Evolutionary conservation across 2,329 filamentous ascomycete genomes (phyloP).

Genomic region (Coleophoma cylindrospora): DNA sequence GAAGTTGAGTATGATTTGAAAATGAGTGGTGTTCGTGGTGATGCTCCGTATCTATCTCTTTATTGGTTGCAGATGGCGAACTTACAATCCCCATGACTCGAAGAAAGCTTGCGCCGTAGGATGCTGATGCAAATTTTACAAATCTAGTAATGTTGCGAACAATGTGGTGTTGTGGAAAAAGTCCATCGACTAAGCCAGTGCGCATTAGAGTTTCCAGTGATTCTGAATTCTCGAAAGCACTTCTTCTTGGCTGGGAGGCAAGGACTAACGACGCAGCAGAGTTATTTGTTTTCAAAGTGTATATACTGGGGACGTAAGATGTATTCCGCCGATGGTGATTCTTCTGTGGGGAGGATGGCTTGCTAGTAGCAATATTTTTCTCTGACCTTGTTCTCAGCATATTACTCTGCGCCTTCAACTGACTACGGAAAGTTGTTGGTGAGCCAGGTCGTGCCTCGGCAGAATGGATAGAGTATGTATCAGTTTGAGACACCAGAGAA

Average conservation of each 20-base stretch:
- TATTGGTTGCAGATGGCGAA: conserved; percentile 32
- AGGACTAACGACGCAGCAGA: conserved; percentile 24
- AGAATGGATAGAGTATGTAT: conserved; percentile 47
- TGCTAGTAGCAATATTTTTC: conserved; percentile 22
- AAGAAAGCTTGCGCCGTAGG: conserved; percentile 60
- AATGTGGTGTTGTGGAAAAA: conserved; percentile 55
- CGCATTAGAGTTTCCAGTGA: conserved; percentile 21
- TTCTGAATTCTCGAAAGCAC: conserved; percentile 20
- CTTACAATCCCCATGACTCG: conserved; percentile 57
- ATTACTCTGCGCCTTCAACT: conserved; percentile 23
- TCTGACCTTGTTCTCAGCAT: conserved; percentile 29
- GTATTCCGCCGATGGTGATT: conserved; percentile 23
- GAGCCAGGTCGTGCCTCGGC: conserved; percentile 40
- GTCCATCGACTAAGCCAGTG: conserved; percentile 50
- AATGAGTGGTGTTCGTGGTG: conserved; percentile 61
- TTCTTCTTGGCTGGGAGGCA: conserved; percentile 24
- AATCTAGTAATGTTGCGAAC: conserved; percentile 59
- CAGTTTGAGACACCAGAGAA: conserved; percentile 51
- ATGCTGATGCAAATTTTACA: conserved; percentile 62
- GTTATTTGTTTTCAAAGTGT: conserved; percentile 49
- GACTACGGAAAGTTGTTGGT: conserved; percentile 29
- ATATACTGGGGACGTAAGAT: conserved; percentile 43
- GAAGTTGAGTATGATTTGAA: conserved; percentile 55
- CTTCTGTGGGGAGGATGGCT: conserved; percentile 14
- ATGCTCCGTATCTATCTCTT: conserved; percentile 28